phyloP scores from a whole-genome alignment of 148 eudicot genomes.

The Chenopodium suecicum region DNA sequence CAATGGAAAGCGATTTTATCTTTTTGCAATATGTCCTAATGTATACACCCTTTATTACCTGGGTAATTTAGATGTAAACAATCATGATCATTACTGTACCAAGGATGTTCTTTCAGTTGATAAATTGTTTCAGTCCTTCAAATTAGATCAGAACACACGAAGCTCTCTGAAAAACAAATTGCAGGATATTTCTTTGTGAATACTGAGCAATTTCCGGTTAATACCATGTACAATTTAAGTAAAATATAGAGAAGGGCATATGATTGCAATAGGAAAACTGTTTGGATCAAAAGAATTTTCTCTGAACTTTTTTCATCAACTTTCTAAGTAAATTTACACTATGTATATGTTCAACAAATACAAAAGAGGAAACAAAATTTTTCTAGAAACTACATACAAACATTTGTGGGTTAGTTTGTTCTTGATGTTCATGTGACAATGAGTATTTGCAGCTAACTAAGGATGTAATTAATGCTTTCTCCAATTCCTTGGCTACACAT shows the following conservation, averaged over 20 bases:
- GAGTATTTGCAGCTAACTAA: conserved; percentile 8
- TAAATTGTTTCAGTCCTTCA: neutral
- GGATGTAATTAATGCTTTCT: conserved; percentile 5
- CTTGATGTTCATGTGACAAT: conserved; percentile 9
- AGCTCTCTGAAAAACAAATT: neutral
- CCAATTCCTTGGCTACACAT: conserved; percentile 3
- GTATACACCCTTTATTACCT: neutral
- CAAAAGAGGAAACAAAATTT: neutral
- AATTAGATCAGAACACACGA: neutral
- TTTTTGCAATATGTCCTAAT: neutral
- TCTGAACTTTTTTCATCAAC: neutral
- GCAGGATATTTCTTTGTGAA: neutral
- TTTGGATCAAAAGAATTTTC: neutral
- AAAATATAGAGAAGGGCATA: neutral
- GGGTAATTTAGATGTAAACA: neutral
- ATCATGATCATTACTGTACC: neutral
- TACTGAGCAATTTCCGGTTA: neutral
- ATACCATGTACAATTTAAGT: neutral
- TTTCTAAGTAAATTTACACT: neutral
- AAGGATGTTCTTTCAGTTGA: neutral
- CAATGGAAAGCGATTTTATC: neutral
- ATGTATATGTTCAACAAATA: neutral
- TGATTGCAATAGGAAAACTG: neutral
- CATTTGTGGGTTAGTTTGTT: conserved; percentile 15
- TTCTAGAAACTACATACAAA: conserved; percentile 12